Evolutionary conservation across 2,329 filamentous ascomycete species (phyloP).

Genomic region (Penicillium glabrum): DNA sequence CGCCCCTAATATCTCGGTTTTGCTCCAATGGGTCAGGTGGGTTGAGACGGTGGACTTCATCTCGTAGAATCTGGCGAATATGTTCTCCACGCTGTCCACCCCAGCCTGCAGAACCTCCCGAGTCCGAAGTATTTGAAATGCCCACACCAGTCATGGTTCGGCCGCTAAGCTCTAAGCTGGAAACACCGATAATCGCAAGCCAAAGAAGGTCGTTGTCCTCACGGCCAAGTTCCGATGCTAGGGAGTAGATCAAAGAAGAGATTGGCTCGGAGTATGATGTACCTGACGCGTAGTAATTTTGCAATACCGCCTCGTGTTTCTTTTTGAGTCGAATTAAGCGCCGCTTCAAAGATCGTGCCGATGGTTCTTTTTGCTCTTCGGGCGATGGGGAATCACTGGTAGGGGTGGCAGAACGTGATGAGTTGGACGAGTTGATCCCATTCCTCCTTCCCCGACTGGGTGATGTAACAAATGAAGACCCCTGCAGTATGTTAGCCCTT

Average conservation of each 20-base stretch:
- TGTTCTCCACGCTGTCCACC: slow-evolving; percentile 77
- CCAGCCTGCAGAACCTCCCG: slow-evolving; percentile 67
- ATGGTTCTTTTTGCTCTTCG: slow-evolving; percentile 58
- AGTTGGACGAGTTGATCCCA: slow-evolving; percentile 45
- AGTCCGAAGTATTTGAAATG: slow-evolving; percentile 55
- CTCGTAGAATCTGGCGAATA: slow-evolving; percentile 80
- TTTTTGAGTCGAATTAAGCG: slow-evolving; percentile 72
- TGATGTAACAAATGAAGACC: slow-evolving; percentile 42
- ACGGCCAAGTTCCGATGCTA: slow-evolving; percentile 90
- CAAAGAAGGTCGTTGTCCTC: slow-evolving; percentile 97
- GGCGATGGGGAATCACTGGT: slow-evolving; percentile 41
- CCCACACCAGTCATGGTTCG: slow-evolving; percentile 79
- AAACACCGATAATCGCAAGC: slow-evolving; percentile 91
- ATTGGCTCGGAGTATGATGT: slow-evolving; percentile 93
- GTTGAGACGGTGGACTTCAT: slow-evolving; percentile 92
- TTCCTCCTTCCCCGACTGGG: slow-evolving; percentile 42
- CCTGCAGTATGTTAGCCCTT: slow-evolving; percentile 25
- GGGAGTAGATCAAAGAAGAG: slow-evolving; percentile 88
- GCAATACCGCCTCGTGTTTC: slow-evolving; percentile 73
- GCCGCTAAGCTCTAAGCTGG: slow-evolving; percentile 89
- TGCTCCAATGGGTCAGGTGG: slow-evolving; percentile 65
- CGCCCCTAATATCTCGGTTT: slow-evolving; percentile 62
- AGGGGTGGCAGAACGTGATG: slow-evolving; percentile 47
- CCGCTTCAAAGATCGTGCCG: slow-evolving; percentile 69
- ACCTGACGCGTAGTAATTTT: slow-evolving; percentile 81